Conservation (phyloP, 2,329 filamentous ascomycete genomes). For the Sporothrix luriei region DNA sequence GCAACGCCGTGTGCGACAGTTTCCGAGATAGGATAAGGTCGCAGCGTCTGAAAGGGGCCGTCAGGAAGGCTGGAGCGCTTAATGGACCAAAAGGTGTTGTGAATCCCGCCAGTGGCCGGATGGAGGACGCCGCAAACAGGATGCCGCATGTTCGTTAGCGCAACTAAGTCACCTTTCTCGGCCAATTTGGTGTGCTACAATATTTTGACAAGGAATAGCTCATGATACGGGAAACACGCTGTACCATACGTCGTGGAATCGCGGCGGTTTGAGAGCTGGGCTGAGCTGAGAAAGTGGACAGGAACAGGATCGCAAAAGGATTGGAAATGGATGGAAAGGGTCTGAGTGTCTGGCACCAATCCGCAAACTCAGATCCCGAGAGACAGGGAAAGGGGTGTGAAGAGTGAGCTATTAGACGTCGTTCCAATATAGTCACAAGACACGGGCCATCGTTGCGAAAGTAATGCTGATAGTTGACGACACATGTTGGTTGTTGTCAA, state of each 20-base stretch:
- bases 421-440: neutral
- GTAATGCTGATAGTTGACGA: neutral
- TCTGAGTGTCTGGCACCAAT: slow-evolving; percentile 24
- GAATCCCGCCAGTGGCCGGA: neutral
- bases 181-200: neutral
- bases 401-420: neutral
- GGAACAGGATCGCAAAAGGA: neutral
- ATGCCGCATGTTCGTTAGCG: neutral
- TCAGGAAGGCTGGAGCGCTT: neutral
- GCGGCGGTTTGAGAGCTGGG: neutral
- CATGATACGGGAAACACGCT: neutral
- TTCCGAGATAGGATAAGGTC: slow-evolving; percentile 3
- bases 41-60: neutral
- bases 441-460: too few relatives aligned
- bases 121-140: neutral
- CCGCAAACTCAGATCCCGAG: slow-evolving; percentile 16
- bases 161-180: slow-evolving; percentile 6
- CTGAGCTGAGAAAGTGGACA: slow-evolving; percentile 5
- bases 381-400: slow-evolving; percentile 1
- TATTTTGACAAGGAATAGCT: neutral
- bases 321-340: neutral
- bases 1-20: neutral
- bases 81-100: slow-evolving; percentile 6
- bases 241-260: neutral
- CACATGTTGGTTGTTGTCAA: neutral